A percentile compares a stretch with the other conserved stretches of the same genome.
These are phyloP conservation scores for Closterium sp. DNA, from an alignment of 139 green algal genomes.

Conservation along the genomic window DNA sequence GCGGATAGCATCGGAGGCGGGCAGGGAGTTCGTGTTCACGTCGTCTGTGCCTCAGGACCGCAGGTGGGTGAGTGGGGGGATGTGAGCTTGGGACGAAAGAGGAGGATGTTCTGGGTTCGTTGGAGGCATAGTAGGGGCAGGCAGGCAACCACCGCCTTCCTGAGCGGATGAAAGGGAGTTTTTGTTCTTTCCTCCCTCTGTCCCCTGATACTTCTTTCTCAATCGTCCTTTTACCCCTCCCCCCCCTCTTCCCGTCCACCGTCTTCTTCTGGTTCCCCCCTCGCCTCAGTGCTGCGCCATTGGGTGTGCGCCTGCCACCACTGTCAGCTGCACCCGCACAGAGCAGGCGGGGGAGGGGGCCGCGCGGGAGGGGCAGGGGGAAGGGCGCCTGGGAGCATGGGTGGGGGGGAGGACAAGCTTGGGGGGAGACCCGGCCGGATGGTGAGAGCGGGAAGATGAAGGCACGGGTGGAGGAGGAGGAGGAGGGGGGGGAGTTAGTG, in stretches of 20 bases:
- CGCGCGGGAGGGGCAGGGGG: not conserved
- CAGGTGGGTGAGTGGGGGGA: not conserved
- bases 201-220: not conserved
- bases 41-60: not conserved
- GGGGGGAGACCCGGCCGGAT: not conserved
- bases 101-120: not conserved
- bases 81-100: not conserved
- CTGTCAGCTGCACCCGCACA: not conserved
- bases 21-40: slow-evolving; percentile 50
- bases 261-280: not conserved
- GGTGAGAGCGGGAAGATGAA: not conserved
- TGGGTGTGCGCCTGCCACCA: not conserved
- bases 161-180: too few relatives aligned
- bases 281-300: not conserved
- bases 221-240: not conserved
- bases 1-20: slow-evolving; percentile 45
- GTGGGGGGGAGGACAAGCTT: not conserved
- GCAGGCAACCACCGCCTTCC: not conserved
- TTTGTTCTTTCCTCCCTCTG: not conserved
- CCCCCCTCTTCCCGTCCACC: not conserved
- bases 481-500: not conserved
- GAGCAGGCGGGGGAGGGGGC: not conserved
- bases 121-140: not conserved
- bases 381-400: not conserved
- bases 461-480: not conserved